Percentiles rank a stretch among this genome's conserved stretches.
Evolutionary conservation across 2,329 filamentous ascomycete species (phyloP).

Genomic region (Hypoxylon sp.): DNA sequence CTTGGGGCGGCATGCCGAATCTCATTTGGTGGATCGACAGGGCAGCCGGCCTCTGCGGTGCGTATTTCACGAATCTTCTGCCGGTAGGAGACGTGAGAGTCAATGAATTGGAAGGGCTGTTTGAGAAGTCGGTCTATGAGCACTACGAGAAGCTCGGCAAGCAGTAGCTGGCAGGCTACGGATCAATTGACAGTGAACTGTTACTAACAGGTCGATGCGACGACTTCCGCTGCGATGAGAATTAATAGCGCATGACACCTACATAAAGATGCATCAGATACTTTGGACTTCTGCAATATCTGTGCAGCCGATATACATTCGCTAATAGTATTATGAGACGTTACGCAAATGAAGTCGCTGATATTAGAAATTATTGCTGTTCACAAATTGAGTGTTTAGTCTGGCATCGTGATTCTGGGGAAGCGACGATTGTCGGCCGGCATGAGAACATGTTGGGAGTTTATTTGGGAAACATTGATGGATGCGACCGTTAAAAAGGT

Average conservation of each 20-base stretch:
- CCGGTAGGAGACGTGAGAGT: constrained; percentile 26
- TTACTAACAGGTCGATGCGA: not conserved
- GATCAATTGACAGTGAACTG: not conserved
- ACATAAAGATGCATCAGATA: not conserved
- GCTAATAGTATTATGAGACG: not conserved
- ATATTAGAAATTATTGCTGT: too few species aligned
- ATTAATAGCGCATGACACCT: not conserved
- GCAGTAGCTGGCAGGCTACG: constrained; percentile 4
- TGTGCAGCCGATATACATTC: not conserved
- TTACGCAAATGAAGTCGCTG: not conserved
- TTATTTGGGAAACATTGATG: not conserved
- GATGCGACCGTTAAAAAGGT: constrained; percentile 3
- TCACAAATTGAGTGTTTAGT: not conserved
- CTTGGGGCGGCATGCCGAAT: constrained; percentile 41
- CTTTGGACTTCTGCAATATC: not conserved
- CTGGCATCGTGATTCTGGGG: not conserved
- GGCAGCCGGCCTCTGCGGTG: constrained; percentile 33
- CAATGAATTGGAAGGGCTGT: constrained; percentile 14
- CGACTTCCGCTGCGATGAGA: not conserved
- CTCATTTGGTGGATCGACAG: constrained; percentile 42
- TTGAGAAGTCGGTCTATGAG: constrained; percentile 36
- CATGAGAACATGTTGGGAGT: not conserved
- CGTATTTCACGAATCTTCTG: constrained; percentile 29
- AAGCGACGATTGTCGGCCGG: not conserved
- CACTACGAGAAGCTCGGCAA: constrained; percentile 35